Conservation (phyloP, 2,329 filamentous ascomycete genomes). For the Talaromyces funiculosus region DNA sequence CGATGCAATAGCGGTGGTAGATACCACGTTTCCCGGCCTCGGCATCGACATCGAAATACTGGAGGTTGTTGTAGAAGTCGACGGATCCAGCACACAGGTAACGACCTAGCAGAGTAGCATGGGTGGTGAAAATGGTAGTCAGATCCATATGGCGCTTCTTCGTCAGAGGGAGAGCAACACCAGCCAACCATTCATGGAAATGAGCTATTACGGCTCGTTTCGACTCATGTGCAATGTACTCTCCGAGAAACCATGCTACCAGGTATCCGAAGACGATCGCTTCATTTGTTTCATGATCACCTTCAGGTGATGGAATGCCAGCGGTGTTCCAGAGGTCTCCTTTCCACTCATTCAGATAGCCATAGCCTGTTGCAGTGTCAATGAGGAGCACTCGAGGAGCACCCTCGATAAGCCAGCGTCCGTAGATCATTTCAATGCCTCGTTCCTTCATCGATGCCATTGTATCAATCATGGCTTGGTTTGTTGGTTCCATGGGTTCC, state of each 20-base stretch:
- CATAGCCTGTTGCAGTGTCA: conserved; percentile 88
- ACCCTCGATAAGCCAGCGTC: conserved; percentile 95
- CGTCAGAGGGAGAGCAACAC: conserved; percentile 83
- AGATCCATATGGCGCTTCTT: conserved; percentile 94
- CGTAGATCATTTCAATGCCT: conserved; percentile 85
- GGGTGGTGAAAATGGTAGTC: conserved; percentile 97
- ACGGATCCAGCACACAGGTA: conserved; percentile 97
- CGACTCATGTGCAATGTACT: conserved; percentile 94
- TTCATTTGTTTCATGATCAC: conserved; percentile 93
- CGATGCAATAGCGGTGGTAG: conserved; percentile 97
- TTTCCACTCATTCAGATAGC: conserved; percentile 94
- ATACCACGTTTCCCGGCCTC: conserved; percentile 97
- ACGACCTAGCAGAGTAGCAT: conserved; percentile 88
- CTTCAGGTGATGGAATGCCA: conserved; percentile 86
- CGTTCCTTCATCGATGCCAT: conserved; percentile 91
- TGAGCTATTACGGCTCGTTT: conserved; percentile 90
- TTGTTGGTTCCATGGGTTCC: conserved; percentile 80
- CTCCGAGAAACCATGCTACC: conserved; percentile 95
- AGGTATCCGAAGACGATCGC: conserved; percentile 96
- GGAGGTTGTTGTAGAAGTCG: conserved; percentile 98
- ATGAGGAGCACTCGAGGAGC: conserved; percentile 90
- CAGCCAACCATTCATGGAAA: conserved; percentile 97
- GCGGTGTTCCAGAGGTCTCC: conserved; percentile 88
- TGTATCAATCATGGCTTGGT: conserved; percentile 70
- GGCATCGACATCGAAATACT: conserved; percentile 91